phyloP scores from a whole-genome alignment of 345 rosid genomes.

The Salix purpurea region DNA sequence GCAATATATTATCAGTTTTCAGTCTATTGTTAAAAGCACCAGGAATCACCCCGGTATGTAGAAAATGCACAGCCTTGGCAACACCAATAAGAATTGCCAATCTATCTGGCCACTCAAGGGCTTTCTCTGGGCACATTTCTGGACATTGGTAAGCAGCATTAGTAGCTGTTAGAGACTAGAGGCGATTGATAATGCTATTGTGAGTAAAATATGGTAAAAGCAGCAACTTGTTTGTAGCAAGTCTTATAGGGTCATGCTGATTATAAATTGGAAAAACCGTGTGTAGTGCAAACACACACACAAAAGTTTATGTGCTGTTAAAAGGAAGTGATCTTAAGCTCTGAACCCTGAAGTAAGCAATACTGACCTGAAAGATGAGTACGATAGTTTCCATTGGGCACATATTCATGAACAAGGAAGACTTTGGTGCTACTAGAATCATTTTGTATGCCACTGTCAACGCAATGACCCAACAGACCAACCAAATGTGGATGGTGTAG shows the following conservation, averaged over 20 bases:
- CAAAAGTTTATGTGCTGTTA: background rate
- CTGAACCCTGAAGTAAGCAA: background rate
- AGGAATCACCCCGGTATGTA: slow-evolving; percentile 81
- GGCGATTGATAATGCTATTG: background rate
- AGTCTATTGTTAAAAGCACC: slow-evolving; percentile 66
- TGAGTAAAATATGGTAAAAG: background rate
- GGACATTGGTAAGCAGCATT: slow-evolving; percentile 13
- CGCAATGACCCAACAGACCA: slow-evolving; percentile 78
- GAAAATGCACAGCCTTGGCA: slow-evolving; percentile 94
- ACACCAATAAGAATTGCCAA: slow-evolving; percentile 70
- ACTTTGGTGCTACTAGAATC: slow-evolving; percentile 44
- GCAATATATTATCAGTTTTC: slow-evolving; percentile 73
- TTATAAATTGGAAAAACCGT: background rate
- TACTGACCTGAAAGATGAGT: slow-evolving; percentile 70
- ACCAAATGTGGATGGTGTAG: slow-evolving; percentile 94
- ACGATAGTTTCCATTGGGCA: slow-evolving; percentile 62
- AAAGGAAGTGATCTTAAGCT: too few relatives aligned
- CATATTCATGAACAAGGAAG: slow-evolving; percentile 75
- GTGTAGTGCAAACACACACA: background rate
- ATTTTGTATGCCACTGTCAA: slow-evolving; percentile 42
- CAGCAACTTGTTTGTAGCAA: background rate
- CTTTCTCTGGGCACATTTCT: slow-evolving; percentile 68
- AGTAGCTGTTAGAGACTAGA: background rate
- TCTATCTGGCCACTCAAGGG: slow-evolving; percentile 80
- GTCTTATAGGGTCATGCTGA: background rate